Evolutionary conservation across 257 asterid genomes (phyloP), one percentile per base, ranked within the genome.

Genomic region (Gentiana macrophylla): DNA sequence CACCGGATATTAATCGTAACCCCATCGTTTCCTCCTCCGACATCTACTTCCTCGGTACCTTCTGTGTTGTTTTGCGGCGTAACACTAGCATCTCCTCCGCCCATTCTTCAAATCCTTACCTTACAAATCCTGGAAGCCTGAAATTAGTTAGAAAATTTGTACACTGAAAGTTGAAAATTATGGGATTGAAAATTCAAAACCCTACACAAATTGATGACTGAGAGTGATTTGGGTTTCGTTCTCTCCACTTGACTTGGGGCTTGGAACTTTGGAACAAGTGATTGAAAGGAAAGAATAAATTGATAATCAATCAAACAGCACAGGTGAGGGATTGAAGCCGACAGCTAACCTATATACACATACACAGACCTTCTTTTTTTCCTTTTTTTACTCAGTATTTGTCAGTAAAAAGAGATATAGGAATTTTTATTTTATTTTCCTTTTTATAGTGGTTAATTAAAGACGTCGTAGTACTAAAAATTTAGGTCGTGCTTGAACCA

Each of bases 1-100:
- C 75, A 68, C 5, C 83, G 75, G 46, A 80, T 56, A 59, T 80
- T 74, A 51, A 80, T 62, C 33, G 55, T 68, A 49, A 74, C 79
- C 57, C 56, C 72, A 37, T 50, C 79, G 53, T 59, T 63, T 12
- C 61, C 55, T 11, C 53, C 59, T 10, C 50, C 52, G 33, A 56
- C 72, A n/a, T 56, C 76, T 1, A 6, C 62, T 4, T 24, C 3
- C 35, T 44, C 62, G 4, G 2, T 10, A 10, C 62, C 72, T 38
- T 47, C 73, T 41, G 8, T 41, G 9, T 41, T 41, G 63, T 47
- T 51, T 45, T 52, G 57, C 51, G 62, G 45, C 55, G 76, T 50
- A 59, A 36, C 70, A 64, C 59, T 57, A 57, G 59, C 62, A 65
- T 70, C 81, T 52, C 85, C 85, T 38, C 78, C 80, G 33, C 75